Conservation (phyloP, 192 early-diverging fungal species). For the Rhizoclosmatium sp. region DNA sequence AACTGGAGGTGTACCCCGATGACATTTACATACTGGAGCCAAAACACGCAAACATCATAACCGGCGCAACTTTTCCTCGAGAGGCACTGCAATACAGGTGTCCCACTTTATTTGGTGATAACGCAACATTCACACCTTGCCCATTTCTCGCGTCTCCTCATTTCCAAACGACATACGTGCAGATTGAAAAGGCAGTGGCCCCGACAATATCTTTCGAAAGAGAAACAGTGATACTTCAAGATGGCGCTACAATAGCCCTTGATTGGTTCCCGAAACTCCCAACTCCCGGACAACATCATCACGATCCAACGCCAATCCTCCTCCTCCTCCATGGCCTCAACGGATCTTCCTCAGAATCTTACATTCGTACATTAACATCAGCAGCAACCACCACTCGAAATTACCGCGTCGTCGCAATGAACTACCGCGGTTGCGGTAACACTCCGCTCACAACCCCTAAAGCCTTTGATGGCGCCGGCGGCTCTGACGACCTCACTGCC, state of each 20-base stretch:
- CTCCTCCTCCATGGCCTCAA: conserved; percentile 90
- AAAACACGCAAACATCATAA: background rate
- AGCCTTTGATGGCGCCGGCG: conserved; percentile 74
- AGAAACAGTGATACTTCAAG: conserved; percentile 67
- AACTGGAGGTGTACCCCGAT: background rate
- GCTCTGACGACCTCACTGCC: conserved; percentile 33
- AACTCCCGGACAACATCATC: conserved; percentile 41
- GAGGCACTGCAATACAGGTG: conserved; percentile 1
- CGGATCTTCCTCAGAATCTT: conserved; percentile 89
- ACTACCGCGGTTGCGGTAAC: conserved; percentile 88
- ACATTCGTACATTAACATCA: conserved; percentile 76
- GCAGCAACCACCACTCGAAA: conserved; percentile 34
- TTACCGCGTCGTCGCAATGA: conserved; percentile 84
- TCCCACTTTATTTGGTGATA: conserved; percentile 18
- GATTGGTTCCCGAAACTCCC: conserved; percentile 82
- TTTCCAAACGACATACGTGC: conserved; percentile 20
- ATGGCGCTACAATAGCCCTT: conserved; percentile 85
- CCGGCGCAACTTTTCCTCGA: background rate
- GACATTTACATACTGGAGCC: conserved; percentile 2
- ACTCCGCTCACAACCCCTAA: conserved; percentile 76
- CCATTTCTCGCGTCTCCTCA: conserved; percentile 4
- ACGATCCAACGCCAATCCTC: conserved; percentile 65
- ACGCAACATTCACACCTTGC: background rate
- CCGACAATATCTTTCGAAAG: conserved; percentile 7
- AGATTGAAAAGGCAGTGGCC: conserved; percentile 1